Evolutionary conservation across 2,329 filamentous ascomycete genomes (phyloP), one percentile per base, ranked within the genome.

Genomic region (Neonectria neomacrospora): DNA sequence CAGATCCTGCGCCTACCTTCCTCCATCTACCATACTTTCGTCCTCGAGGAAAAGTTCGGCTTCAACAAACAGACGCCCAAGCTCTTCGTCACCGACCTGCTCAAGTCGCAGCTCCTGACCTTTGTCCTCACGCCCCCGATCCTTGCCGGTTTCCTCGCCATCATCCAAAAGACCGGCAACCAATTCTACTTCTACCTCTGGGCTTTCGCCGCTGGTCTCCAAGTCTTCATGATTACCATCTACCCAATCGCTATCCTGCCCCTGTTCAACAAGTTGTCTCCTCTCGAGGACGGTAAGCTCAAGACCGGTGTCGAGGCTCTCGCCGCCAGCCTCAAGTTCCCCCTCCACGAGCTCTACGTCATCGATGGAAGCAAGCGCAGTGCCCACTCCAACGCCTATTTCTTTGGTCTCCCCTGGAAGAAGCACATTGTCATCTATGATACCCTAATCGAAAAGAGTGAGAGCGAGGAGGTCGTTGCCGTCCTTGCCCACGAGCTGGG

Each of bases 401-500:
- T 99, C 83, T 97, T 96, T 73, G 96, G 96, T 64, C 87, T 99
- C 59, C 96, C 96, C 44, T 99, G 95, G 94, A 97, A 97, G 87
- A 98, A 98, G 87, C 96, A 98, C 83, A 99, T 99, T 83, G 96
- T 99, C 75, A 96, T 99, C 76, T 99, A 97, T 78, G 96, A 99
- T 77, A 99, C 96, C 5, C 82, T 99, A 67, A 94, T 99, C 67
- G 95, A 97, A 80, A 97, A 98, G 87, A 96, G 91, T 78, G 89
- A 94, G 66, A 90, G 92, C 4, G 87, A 96, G 75, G 96, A 99
- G 80, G 94, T 99, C 42, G 93, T 97, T 63, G 95, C 96, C 69
- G 94, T 99, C 56, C 84, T 99, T 57, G 94, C 93, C 37, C 96
- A 99, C 78, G 96, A 99, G 80, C 87, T 99, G 51, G 96, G 96